Percentiles rank a stretch among this genome's conserved stretches.
Conservation (phyloP, 176 grass and related monocot species). For the Phyllostachys edulis region DNA sequence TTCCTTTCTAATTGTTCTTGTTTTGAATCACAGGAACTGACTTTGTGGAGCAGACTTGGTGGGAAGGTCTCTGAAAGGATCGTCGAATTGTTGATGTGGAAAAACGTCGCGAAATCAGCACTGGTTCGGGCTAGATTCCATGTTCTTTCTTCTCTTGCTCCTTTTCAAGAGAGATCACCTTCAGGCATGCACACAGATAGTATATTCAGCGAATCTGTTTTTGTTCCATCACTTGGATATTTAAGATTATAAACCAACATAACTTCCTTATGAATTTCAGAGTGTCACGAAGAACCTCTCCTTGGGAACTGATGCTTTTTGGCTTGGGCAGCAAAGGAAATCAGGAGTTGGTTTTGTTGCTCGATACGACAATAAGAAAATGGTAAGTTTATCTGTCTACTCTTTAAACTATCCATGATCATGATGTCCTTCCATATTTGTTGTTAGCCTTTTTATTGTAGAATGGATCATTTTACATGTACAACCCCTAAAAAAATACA, state of each 20-base stretch:
- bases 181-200: too few relatives aligned
- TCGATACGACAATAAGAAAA: conserved; percentile 73
- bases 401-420: conserved; percentile 13
- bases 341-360: conserved; percentile 71
- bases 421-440: background rate
- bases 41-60: too few relatives aligned
- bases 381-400: conserved; percentile 40
- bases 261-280: conserved; percentile 43
- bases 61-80: too few relatives aligned
- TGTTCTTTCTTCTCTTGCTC: too few relatives aligned
- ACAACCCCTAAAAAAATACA: background rate
- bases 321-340: conserved; percentile 64
- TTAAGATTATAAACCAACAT: background rate
- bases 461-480: background rate
- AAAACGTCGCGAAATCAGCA: too few relatives aligned
- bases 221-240: background rate
- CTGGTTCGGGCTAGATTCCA: too few relatives aligned
- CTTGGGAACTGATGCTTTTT: conserved; percentile 67
- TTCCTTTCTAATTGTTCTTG: too few relatives aligned
- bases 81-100: too few relatives aligned
- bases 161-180: too few relatives aligned
- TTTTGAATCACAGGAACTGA: too few relatives aligned
- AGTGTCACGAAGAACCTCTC: conserved; percentile 81
- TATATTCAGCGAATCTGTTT: background rate
- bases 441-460: conserved; percentile 17